These are phyloP conservation scores for Tritrichomonas musculus DNA, from an alignment of 208 protist genomes.

Conservation along the genomic window DNA sequence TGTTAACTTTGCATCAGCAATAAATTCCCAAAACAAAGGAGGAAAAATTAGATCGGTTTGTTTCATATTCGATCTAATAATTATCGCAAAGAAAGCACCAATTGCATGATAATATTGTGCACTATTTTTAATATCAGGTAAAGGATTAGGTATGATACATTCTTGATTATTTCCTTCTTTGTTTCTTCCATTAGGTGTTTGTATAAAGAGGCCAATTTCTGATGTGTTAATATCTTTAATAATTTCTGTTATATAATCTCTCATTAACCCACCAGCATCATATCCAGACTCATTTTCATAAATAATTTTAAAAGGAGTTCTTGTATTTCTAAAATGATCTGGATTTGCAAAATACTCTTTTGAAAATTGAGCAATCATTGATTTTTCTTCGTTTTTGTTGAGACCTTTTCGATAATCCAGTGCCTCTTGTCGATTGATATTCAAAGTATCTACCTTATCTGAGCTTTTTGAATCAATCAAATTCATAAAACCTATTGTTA, in stretches of 20 bases:
- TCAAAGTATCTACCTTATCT: neutral
- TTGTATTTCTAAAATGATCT: neutral
- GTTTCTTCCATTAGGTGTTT: neutral
- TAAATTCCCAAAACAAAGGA: neutral
- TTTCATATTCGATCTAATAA: neutral
- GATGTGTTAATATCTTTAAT: neutral
- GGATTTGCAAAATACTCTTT: neutral
- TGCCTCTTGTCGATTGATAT: neutral
- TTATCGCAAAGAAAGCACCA: neutral
- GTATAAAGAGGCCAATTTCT: neutral
- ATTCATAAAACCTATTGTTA: neutral
- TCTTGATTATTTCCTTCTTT: neutral
- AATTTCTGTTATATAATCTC: neutral
- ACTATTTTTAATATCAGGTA: neutral
- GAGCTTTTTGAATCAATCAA: neutral
- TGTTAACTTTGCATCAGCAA: neutral
- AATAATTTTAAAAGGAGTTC: neutral
- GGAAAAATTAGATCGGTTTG: neutral
- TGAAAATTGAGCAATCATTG: neutral
- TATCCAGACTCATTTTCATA: neutral
- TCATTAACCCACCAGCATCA: neutral
- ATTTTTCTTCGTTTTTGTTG: neutral
- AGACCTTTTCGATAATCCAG: neutral
- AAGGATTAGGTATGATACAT: neutral
- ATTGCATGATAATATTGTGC: neutral